phyloP scores from a whole-genome alignment of 208 protist species.

The Trypanosomatidae sp. region DNA sequence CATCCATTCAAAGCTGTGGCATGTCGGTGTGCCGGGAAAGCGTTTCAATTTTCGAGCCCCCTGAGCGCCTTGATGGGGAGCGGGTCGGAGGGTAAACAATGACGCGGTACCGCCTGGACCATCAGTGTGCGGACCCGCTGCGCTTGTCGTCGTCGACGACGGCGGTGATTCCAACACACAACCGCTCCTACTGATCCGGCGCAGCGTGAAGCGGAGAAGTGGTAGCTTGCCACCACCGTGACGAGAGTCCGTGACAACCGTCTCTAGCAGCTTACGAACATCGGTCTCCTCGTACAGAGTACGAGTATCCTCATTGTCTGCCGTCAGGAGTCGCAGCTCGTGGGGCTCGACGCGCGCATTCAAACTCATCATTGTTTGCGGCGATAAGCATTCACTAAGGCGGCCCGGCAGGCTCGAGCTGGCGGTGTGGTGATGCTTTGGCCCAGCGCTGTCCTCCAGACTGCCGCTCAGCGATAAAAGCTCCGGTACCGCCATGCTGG shows the following conservation, averaged over 20 bases:
- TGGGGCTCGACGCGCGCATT: neutral
- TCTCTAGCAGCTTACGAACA: neutral
- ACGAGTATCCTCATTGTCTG: neutral
- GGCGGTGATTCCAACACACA: slow-evolving; percentile 1
- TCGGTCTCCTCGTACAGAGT: neutral
- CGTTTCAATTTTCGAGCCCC: neutral
- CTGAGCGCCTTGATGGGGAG: neutral
- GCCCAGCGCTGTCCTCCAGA: neutral
- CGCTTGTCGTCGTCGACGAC: neutral
- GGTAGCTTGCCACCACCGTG: neutral
- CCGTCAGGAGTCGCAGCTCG: slow-evolving; percentile 7
- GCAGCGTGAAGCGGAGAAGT: slow-evolving; percentile 1
- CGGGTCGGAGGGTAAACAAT: neutral
- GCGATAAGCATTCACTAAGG: neutral
- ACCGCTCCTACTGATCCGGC: neutral
- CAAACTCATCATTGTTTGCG: neutral
- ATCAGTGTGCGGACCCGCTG: neutral
- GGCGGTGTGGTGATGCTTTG: neutral
- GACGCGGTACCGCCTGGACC: neutral
- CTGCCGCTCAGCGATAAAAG: neutral
- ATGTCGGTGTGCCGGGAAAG: neutral
- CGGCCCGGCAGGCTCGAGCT: neutral
- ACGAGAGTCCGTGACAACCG: neutral
- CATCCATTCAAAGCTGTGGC: neutral
- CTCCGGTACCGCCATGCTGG: neutral